These are phyloP conservation scores for Waltergamsia citrina DNA, from an alignment of 2,329 filamentous ascomycete genomes.

Conservation along the genomic window DNA sequence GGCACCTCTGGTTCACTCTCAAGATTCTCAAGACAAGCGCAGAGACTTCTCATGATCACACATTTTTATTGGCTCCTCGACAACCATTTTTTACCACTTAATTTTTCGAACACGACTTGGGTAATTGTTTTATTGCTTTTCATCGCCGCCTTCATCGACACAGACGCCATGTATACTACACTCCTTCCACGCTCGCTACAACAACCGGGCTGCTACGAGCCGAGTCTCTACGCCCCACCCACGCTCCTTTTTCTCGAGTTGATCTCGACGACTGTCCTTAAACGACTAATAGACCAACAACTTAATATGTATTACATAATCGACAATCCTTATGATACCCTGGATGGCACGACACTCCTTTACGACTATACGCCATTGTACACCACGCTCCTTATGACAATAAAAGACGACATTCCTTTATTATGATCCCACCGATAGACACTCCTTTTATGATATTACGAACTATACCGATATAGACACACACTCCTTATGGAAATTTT, in stretches of 20 bases:
- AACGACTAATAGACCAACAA: conserved; percentile 5
- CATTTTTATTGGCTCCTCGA: neutral
- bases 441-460: conserved; percentile 1
- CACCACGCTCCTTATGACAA: conserved; percentile 5
- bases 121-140: conserved; percentile 1
- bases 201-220: conserved; percentile 1
- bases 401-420: conserved; percentile 17
- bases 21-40: conserved; percentile 8
- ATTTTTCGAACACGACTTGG: conserved; percentile 12
- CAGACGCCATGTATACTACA: conserved; percentile 25
- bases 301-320: conserved; percentile 19
- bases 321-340: conserved; percentile 14
- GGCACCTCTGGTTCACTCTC: conserved; percentile 17
- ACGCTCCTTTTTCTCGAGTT: conserved; percentile 18
- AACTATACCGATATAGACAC: neutral
- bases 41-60: neutral
- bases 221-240: conserved; percentile 4
- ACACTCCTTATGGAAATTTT: neutral
- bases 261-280: conserved; percentile 21
- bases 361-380: conserved; percentile 15
- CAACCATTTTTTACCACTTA: conserved; percentile 3
- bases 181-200: conserved; percentile 26
- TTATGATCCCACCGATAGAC: conserved; percentile 3
- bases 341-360: conserved; percentile 6
- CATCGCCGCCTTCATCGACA: conserved; percentile 12